Percentiles rank a stretch among this genome's conserved stretches.
Conservation (phyloP, 139 green algal species). For the Eudorina sp. region DNA sequence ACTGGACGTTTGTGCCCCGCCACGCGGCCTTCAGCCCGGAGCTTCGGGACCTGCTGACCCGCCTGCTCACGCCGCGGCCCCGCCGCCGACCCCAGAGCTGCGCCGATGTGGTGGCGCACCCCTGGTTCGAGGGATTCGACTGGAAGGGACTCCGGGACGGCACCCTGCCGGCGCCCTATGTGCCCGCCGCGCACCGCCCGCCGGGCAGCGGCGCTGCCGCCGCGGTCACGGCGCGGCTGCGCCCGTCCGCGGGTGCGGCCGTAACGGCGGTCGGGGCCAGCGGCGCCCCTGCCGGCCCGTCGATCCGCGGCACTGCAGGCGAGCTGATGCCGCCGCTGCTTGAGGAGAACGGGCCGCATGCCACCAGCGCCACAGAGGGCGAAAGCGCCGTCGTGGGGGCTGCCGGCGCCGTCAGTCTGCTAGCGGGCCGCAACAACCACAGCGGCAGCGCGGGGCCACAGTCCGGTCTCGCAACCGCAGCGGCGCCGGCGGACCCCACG, state of each 20-base stretch:
- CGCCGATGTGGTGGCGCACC: constrained; percentile 7
- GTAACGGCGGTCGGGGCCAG: background rate
- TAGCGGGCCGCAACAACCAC: background rate
- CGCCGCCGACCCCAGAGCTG: constrained; percentile 23
- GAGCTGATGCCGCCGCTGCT: constrained; percentile 15
- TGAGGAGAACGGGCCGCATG: constrained; percentile 3
- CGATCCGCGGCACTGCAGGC: background rate
- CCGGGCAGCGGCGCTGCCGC: background rate
- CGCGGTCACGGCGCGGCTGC: background rate
- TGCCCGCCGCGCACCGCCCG: constrained; percentile 11
- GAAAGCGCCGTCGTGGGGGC: too few relatives aligned
- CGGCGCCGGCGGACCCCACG: background rate
- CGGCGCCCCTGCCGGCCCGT: background rate
- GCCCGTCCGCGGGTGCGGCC: background rate
- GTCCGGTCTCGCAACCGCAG: background rate
- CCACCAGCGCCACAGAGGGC: background rate
- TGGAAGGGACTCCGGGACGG: constrained; percentile 40
- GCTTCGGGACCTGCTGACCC: constrained; percentile 24
- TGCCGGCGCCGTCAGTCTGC: background rate
- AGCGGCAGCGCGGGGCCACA: background rate
- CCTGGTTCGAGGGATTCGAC: constrained; percentile 44
- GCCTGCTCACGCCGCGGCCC: constrained; percentile 19
- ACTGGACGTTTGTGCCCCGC: background rate
- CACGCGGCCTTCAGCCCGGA: background rate
- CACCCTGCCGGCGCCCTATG: constrained; percentile 33